phyloP scores from a whole-genome alignment of 495 filamentous ascomycete species.

The Halenospora varia region DNA sequence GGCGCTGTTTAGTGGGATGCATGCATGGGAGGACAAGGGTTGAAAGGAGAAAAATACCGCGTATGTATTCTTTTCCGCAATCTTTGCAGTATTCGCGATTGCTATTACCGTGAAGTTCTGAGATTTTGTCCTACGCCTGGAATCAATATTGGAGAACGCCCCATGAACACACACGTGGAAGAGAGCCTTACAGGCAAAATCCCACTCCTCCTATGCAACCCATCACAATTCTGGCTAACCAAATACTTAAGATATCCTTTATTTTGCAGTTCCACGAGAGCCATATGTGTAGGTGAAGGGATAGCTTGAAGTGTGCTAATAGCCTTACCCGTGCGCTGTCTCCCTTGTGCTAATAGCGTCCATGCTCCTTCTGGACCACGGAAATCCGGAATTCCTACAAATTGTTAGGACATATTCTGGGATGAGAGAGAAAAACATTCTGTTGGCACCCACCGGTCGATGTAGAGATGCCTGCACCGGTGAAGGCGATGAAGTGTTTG shows the following conservation, averaged over 20 bases:
- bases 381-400: constrained; percentile 41
- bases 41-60: constrained; percentile 26
- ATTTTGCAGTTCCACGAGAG: constrained; percentile 41
- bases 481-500: constrained; percentile 45
- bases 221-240: constrained; percentile 45
- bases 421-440: not conserved
- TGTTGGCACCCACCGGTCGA: constrained; percentile 31
- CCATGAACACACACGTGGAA: not conserved
- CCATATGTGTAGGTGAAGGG: constrained; percentile 44
- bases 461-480: constrained; percentile 41
- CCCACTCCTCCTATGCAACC: constrained; percentile 39
- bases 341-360: constrained; percentile 38
- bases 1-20: constrained; percentile 21
- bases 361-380: constrained; percentile 41
- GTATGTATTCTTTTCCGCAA: constrained; percentile 42
- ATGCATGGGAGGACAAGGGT: not conserved
- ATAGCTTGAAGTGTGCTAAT: constrained; percentile 38
- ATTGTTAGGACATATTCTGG: not conserved
- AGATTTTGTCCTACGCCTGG: constrained; percentile 29
- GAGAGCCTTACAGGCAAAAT: constrained; percentile 38
- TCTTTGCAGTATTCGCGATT: constrained; percentile 42
- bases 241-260: constrained; percentile 37
- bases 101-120: constrained; percentile 43
- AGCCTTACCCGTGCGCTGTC: constrained; percentile 16
- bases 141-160: not conserved